Conservation (phyloP, 116 monocot genomes). For the Phalaenopsis hybrid region DNA sequence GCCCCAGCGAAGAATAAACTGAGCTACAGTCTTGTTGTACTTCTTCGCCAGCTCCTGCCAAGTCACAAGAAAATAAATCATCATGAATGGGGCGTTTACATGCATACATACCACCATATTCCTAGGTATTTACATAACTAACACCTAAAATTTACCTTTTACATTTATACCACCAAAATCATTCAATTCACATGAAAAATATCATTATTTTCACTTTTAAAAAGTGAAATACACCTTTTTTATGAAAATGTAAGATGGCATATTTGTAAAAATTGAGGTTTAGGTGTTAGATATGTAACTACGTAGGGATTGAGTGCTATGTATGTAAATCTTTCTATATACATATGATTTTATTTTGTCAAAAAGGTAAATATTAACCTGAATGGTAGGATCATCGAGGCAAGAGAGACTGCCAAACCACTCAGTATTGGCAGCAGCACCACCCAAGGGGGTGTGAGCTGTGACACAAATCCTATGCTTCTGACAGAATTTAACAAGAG, state of each 20-base stretch:
- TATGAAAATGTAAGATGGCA: too few species aligned
- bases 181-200: too few species aligned
- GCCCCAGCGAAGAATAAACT: constrained; percentile 76
- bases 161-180: too few species aligned
- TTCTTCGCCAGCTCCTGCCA: constrained; percentile 67
- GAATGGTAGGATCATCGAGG: constrained; percentile 68
- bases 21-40: constrained; percentile 67
- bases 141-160: too few species aligned
- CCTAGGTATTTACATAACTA: too few species aligned
- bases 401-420: constrained; percentile 82
- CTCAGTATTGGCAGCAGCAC: constrained; percentile 72
- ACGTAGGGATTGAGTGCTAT: too few species aligned
- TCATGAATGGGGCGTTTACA: neutral
- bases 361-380: constrained; percentile 28
- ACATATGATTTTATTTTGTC: neutral
- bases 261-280: too few species aligned
- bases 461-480: constrained; percentile 83
- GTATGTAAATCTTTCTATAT: too few species aligned
- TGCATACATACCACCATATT: too few species aligned
- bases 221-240: too few species aligned
- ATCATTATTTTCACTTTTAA: too few species aligned
- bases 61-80: neutral
- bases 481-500: constrained; percentile 90
- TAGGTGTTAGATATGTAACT: too few species aligned
- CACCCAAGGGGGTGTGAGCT: constrained; percentile 89